These are phyloP conservation scores for Yarrowia deformans DNA, from an alignment of 805 yeast genomes.

Conservation along the genomic window DNA sequence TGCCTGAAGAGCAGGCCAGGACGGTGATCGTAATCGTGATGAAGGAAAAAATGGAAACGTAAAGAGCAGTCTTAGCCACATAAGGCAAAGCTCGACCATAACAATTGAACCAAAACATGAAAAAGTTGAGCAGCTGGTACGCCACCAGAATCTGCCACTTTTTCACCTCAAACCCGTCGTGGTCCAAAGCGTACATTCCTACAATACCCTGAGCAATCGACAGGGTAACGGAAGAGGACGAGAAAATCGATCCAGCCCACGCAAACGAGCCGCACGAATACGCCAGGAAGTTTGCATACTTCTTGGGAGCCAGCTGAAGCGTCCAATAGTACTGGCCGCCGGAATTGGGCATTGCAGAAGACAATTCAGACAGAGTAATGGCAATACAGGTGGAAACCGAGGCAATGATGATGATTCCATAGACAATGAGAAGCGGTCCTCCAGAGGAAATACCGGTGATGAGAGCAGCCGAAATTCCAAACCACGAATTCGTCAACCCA, in stretches of 20 bases:
- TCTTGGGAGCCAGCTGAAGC: conserved; percentile 50
- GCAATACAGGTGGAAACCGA: conserved; percentile 64
- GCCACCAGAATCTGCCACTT: conserved; percentile 47
- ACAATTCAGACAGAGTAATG: conserved; percentile 67
- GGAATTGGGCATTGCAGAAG: conserved; percentile 70
- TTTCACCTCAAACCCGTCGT: conserved; percentile 49
- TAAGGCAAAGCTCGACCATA: conserved; percentile 55
- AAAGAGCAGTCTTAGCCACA: conserved; percentile 59
- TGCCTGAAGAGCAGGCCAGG: conserved; percentile 60
- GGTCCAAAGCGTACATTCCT: conserved; percentile 57
- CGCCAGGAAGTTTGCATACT: conserved; percentile 58
- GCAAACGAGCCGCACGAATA: conserved; percentile 69
- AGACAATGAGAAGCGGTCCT: conserved; percentile 68
- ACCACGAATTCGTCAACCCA: conserved; percentile 68
- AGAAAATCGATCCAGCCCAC: conserved; percentile 67
- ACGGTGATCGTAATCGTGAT: conserved; percentile 61
- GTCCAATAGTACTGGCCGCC: conserved; percentile 77
- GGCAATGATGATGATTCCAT: conserved; percentile 64
- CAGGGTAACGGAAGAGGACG: conserved; percentile 65
- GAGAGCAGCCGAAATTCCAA: conserved; percentile 70
- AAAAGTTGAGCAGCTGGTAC: conserved; percentile 45
- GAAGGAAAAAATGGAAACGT: conserved; percentile 61
- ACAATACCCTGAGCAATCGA: conserved; percentile 60
- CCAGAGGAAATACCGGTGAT: conserved; percentile 66
- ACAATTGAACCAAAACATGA: conserved; percentile 43